Percentiles rank a stretch among this genome's conserved stretches.
phyloP scores from a whole-genome alignment of 768 basidiomycete genomes.

The Lentinula aciculospora region DNA sequence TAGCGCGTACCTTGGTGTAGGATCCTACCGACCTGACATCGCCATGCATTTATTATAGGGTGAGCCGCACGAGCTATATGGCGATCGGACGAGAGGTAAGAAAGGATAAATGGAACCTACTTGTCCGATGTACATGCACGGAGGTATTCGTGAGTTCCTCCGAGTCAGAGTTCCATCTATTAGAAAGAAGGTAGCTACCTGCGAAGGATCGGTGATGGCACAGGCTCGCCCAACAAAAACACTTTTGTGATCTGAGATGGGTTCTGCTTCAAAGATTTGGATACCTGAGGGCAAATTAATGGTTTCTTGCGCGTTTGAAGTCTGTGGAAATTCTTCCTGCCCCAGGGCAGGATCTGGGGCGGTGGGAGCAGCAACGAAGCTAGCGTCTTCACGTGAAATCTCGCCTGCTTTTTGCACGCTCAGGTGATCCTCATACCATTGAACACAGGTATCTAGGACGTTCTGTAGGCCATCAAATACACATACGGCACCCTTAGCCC shows the following conservation, averaged over 20 bases:
- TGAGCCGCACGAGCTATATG: conserved; percentile 72
- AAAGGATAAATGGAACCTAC: conserved; percentile 65
- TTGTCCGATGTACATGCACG: neutral
- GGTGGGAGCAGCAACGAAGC: no score
- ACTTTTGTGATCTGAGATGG: conserved; percentile 83
- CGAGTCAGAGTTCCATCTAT: neutral
- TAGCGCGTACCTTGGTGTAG: conserved; percentile 65
- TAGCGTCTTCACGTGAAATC: conserved; percentile 50
- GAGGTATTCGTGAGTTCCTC: neutral
- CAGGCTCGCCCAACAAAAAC: conserved; percentile 85
- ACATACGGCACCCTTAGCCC: conserved; percentile 66
- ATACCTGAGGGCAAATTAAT: conserved; percentile 50
- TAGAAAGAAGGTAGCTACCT: conserved; percentile 36
- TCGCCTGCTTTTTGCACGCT: conserved; percentile 50
- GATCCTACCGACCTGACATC: conserved; percentile 60
- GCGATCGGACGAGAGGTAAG: conserved; percentile 64
- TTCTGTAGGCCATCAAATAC: conserved; percentile 86
- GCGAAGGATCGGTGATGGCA: conserved; percentile 66
- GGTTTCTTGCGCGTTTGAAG: conserved; percentile 6
- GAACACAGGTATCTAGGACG: conserved; percentile 57
- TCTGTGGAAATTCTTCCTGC: neutral
- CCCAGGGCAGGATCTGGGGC: conserved; percentile 16
- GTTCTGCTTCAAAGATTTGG: conserved; percentile 65
- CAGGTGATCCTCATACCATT: conserved; percentile 70
- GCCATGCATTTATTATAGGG: conserved; percentile 80